These are phyloP conservation scores for Coleophoma crateriformis DNA, from an alignment of 2,329 filamentous ascomycete species.

Conservation along the genomic window DNA sequence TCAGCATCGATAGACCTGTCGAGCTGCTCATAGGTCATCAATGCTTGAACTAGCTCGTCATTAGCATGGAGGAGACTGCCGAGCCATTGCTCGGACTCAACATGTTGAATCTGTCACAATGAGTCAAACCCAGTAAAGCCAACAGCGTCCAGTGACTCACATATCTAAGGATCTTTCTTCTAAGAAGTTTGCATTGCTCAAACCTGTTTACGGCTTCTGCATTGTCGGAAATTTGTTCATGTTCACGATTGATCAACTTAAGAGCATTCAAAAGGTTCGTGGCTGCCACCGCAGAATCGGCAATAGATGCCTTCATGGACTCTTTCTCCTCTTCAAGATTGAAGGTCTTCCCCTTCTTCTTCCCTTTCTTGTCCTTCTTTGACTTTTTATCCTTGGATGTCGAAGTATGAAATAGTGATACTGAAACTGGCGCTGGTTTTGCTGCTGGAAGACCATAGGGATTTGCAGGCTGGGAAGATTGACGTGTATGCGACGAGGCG, in stretches of 20 bases:
- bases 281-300: constrained; percentile 82
- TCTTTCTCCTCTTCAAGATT: constrained; percentile 84
- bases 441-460: not conserved
- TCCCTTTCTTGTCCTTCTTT: constrained; percentile 32
- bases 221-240: constrained; percentile 83
- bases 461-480: constrained; percentile 5
- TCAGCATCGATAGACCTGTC: constrained; percentile 78
- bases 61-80: constrained; percentile 90
- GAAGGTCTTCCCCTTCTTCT: constrained; percentile 54
- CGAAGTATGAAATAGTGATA: constrained; percentile 4
- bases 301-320: constrained; percentile 81
- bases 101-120: constrained; percentile 65
- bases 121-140: constrained; percentile 2
- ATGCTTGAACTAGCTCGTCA: constrained; percentile 86
- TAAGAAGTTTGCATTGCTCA: constrained; percentile 78
- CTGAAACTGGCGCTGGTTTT: constrained; percentile 4
- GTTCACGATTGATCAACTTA: constrained; percentile 86
- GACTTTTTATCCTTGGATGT: constrained; percentile 26
- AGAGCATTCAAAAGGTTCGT: constrained; percentile 85
- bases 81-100: constrained; percentile 88
- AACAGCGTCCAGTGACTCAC: constrained; percentile 33
- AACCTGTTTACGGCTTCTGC: constrained; percentile 69
- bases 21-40: constrained; percentile 93
- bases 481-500: constrained; percentile 1
- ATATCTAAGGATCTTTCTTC: constrained; percentile 81